Evolutionary conservation across 2,329 filamentous ascomycete species (phyloP).

Genomic region (Hypoxylon sp.): DNA sequence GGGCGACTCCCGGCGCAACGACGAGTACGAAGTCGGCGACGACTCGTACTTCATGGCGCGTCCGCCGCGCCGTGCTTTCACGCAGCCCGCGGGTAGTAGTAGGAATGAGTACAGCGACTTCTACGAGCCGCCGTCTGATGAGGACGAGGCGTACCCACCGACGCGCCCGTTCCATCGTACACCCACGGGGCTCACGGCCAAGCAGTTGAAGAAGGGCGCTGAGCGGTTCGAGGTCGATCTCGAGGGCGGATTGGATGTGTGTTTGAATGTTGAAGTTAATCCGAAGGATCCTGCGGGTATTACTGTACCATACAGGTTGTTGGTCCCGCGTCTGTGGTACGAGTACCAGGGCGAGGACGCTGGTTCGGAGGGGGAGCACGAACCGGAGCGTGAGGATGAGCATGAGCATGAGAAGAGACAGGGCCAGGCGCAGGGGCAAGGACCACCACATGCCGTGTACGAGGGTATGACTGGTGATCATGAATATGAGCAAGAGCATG

Average conservation of each 20-base stretch:
- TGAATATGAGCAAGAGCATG: slow-evolving; percentile 12
- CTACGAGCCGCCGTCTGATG: slow-evolving; percentile 22
- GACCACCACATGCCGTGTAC: not conserved
- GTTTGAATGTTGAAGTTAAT: slow-evolving; percentile 90
- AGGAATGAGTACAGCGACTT: slow-evolving; percentile 30
- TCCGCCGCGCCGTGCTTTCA: slow-evolving; percentile 51
- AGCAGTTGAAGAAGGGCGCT: slow-evolving; percentile 69
- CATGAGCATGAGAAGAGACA: slow-evolving; percentile 9
- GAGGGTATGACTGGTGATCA: slow-evolving; percentile 13
- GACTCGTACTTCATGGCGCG: slow-evolving; percentile 69
- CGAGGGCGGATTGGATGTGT: slow-evolving; percentile 87
- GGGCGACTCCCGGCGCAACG: slow-evolving; percentile 45
- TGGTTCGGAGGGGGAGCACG: slow-evolving; percentile 7
- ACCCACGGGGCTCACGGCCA: slow-evolving; percentile 76
- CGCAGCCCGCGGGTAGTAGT: slow-evolving; percentile 44
- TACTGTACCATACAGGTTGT: slow-evolving; percentile 86
- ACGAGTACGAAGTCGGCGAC: slow-evolving; percentile 69
- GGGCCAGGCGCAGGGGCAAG: not conserved
- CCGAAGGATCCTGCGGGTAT: slow-evolving; percentile 88
- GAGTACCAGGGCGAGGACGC: slow-evolving; percentile 63
- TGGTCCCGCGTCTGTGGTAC: slow-evolving; percentile 84
- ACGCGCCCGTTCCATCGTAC: slow-evolving; percentile 73
- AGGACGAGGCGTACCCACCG: slow-evolving; percentile 16
- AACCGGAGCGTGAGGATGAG: slow-evolving; percentile 11
- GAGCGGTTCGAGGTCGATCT: slow-evolving; percentile 77